phyloP scores from a whole-genome alignment of 2,329 filamentous ascomycete genomes.

The Helotiales sp. region DNA sequence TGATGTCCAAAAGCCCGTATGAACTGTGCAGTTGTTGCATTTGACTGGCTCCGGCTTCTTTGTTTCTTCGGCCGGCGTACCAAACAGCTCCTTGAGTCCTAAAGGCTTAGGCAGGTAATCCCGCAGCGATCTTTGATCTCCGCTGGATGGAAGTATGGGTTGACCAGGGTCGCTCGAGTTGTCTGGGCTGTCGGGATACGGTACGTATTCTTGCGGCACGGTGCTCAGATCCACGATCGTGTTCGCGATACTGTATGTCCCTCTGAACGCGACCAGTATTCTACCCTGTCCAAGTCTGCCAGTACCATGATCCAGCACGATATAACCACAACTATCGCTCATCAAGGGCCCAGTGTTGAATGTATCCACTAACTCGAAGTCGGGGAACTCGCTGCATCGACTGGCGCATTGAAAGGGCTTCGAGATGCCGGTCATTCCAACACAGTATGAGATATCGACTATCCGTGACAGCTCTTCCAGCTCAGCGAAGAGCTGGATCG shows the following conservation, averaged over 20 bases:
- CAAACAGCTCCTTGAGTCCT: background rate
- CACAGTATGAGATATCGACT: conserved; percentile 93
- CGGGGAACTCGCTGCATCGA: conserved; percentile 80
- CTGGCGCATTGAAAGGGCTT: conserved; percentile 84
- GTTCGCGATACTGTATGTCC: conserved; percentile 92
- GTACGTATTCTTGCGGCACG: conserved; percentile 84
- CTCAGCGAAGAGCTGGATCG: conserved; percentile 68
- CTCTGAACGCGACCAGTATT: conserved; percentile 87
- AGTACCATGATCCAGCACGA: conserved; percentile 76
- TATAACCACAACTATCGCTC: conserved; percentile 90
- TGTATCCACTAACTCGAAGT: conserved; percentile 73
- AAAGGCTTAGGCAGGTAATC: conserved; percentile 13
- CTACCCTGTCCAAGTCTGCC: conserved; percentile 36
- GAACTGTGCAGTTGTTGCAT: conserved; percentile 88
- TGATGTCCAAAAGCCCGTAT: conserved; percentile 83
- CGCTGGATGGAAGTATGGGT: background rate
- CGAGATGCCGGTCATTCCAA: conserved; percentile 78
- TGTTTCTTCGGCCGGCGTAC: background rate
- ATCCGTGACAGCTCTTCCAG: conserved; percentile 88
- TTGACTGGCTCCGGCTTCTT: conserved; percentile 32
- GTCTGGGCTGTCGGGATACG: conserved; percentile 63
- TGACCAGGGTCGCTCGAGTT: conserved; percentile 32
- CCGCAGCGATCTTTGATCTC: conserved; percentile 5
- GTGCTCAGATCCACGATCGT: conserved; percentile 89
- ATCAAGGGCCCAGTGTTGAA: conserved; percentile 90